A percentile compares a stretch with the other conserved stretches of the same genome.
phyloP scores from a whole-genome alignment of 129 eudicot species.

The Heracleum sosnowskyi region DNA sequence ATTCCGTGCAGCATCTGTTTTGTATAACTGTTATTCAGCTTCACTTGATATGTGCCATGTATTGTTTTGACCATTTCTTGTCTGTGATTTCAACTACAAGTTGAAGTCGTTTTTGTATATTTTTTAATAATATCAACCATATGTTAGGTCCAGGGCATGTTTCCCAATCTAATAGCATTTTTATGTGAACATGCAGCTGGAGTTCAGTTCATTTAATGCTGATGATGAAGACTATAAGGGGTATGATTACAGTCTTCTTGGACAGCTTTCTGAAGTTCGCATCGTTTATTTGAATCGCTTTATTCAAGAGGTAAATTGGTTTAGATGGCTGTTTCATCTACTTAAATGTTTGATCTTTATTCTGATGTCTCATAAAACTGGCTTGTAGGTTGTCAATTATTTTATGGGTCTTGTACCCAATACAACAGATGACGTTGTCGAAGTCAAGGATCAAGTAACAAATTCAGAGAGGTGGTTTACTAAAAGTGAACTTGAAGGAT shows the following conservation, averaged over 20 bases:
- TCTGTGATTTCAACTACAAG: neutral
- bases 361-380: slow-evolving; percentile 21
- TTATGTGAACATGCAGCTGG: slow-evolving; percentile 43
- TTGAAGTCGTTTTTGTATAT: neutral
- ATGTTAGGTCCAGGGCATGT: neutral
- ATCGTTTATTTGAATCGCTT: slow-evolving; percentile 89
- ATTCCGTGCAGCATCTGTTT: neutral
- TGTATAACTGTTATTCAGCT: neutral
- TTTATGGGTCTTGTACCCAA: slow-evolving; percentile 94
- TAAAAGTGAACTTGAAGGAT: slow-evolving; percentile 88
- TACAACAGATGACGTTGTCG: slow-evolving; percentile 55
- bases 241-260: slow-evolving; percentile 76
- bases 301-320: slow-evolving; percentile 76
- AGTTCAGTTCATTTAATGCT: slow-evolving; percentile 63
- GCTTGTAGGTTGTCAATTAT: slow-evolving; percentile 60
- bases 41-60: neutral
- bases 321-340: slow-evolving; percentile 1
- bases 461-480: slow-evolving; percentile 80
- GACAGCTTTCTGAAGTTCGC: slow-evolving; percentile 97
- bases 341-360: slow-evolving; percentile 8
- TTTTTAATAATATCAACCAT: neutral
- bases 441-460: slow-evolving; percentile 81
- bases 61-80: neutral
- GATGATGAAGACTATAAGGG: slow-evolving; percentile 97
- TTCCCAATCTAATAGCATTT: neutral